phyloP scores from a whole-genome alignment of 306 rosid species.

The Quillaja saponaria region DNA sequence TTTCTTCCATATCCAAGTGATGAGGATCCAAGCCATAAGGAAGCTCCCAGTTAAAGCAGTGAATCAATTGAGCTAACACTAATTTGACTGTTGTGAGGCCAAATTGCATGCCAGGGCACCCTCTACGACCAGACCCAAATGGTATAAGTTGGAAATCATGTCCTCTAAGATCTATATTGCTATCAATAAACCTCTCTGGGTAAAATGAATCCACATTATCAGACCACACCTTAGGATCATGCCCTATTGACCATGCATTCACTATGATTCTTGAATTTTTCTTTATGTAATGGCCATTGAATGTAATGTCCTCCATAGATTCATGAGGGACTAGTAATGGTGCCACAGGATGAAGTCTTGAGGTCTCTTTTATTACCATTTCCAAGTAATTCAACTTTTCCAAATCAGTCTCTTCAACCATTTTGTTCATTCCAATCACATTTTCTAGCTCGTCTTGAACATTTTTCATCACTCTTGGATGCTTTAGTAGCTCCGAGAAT shows the following conservation, averaged over 20 bases:
- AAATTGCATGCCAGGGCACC: slow-evolving; percentile 15
- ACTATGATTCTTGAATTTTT: slow-evolving; percentile 14
- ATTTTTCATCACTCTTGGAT: slow-evolving; percentile 42
- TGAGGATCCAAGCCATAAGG: slow-evolving; percentile 11
- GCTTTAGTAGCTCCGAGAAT: slow-evolving; percentile 42
- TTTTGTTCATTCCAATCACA: slow-evolving; percentile 33
- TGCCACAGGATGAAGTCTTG: slow-evolving; percentile 38
- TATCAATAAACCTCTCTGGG: slow-evolving; percentile 40
- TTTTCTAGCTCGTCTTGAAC: slow-evolving; percentile 43
- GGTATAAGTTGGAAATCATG: slow-evolving; percentile 39
- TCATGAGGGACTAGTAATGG: slow-evolving; percentile 23
- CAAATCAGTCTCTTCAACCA: slow-evolving; percentile 42
- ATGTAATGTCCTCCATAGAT: slow-evolving; percentile 14
- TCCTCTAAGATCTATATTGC: slow-evolving; percentile 29
- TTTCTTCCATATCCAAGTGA: slow-evolving; percentile 41
- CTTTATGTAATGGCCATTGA: slow-evolving; percentile 24
- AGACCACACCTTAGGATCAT: slow-evolving; percentile 44
- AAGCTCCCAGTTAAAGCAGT: slow-evolving; percentile 50
- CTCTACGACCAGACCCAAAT: slow-evolving; percentile 36
- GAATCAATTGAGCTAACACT: slow-evolving; percentile 30
- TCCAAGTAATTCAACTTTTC: slow-evolving; percentile 31
- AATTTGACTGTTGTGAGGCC: slow-evolving; percentile 15
- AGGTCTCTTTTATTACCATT: slow-evolving; percentile 46
- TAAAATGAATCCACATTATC: slow-evolving; percentile 35
- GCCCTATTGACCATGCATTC: slow-evolving; percentile 41